A percentile compares a stretch with the other conserved stretches of the same genome.
Conservation (phyloP, 345 rosid genomes). For the Populus deltoides region DNA sequence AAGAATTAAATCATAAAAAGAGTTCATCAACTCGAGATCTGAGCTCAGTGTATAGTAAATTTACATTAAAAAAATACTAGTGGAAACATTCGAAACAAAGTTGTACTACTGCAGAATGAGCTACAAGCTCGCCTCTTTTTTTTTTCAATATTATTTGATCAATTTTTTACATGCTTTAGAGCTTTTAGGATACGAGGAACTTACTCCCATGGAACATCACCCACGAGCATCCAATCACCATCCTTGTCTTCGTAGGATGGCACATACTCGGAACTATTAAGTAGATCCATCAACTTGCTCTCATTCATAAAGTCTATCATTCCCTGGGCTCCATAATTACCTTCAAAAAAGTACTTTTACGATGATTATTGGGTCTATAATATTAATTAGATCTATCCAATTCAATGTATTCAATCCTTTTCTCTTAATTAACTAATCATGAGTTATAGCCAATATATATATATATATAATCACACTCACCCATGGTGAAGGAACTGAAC, state of each 20-base stretch:
- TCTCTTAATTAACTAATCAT: neutral
- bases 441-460: neutral
- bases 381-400: neutral
- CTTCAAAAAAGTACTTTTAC: conserved; percentile 21
- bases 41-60: too few relatives aligned
- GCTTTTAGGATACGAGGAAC: conserved; percentile 27
- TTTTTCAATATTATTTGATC: neutral
- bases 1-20: too few relatives aligned
- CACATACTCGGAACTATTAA: conserved; percentile 85
- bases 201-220: conserved; percentile 98
- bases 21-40: too few relatives aligned
- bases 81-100: too few relatives aligned
- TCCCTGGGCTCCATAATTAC: conserved; percentile 62
- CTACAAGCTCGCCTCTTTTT: too few relatives aligned
- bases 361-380: neutral
- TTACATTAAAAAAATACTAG: too few relatives aligned
- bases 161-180: neutral
- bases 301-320: conserved; percentile 99
- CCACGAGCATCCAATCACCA: conserved; percentile 99
- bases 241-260: conserved; percentile 96
- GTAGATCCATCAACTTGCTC: conserved; percentile 86
- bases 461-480: conserved; percentile 31
- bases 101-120: too few relatives aligned
- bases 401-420: neutral
- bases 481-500: conserved; percentile 98